Base-by-base conservation (phyloP, 345 rosid genomes). In the Eutrema yunnanense region DNA sequence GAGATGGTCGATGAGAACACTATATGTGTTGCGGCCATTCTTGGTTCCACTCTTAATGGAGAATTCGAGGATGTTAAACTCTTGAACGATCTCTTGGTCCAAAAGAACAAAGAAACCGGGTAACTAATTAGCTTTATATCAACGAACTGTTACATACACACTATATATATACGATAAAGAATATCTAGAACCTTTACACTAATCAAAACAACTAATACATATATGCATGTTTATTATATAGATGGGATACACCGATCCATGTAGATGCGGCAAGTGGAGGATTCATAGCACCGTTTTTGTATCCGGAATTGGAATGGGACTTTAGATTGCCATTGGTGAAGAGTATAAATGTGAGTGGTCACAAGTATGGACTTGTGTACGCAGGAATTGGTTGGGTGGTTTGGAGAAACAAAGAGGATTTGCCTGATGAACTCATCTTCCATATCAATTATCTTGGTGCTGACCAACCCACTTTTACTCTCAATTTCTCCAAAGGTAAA, bases 211-310 rank as follows among this genome's bases (percentile, higher is more conserved):
- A 29, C 59, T 50, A 60, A 63, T 3, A 56, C 8, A 32, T 10
- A 51, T 53, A 8, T 32, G 47, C 10, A 32, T 48, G 43, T 43
- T 22, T 67, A 32, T 42, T 7, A 37, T 76, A 82, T 76, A 82
- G 87, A 8, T 86, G 90, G 90, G 87, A 86, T 32, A 86, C 87
- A 36, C 84, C 90, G 3, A 84, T 86, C 47, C 90, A 86, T 27
- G 90, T 86, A 3, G 90, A 86, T 62, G 90, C 90, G 3, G 90
- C 87, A 1, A 86, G 90, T 53, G 90, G 90, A 48, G 89, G 89
- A 40, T 84, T 86, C 57, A 82, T 84, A 10, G 89, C 89, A 22
- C 87, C 89, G 3, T 86, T 86, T 37, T 41, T 86, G 57, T 82
- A 82, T 74, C 90, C 87, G 13, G 90, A 86, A 30, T 76, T 86